phyloP scores from a whole-genome alignment of 2,329 filamentous ascomycete species.

The Penicillium fuscoglaucum region DNA sequence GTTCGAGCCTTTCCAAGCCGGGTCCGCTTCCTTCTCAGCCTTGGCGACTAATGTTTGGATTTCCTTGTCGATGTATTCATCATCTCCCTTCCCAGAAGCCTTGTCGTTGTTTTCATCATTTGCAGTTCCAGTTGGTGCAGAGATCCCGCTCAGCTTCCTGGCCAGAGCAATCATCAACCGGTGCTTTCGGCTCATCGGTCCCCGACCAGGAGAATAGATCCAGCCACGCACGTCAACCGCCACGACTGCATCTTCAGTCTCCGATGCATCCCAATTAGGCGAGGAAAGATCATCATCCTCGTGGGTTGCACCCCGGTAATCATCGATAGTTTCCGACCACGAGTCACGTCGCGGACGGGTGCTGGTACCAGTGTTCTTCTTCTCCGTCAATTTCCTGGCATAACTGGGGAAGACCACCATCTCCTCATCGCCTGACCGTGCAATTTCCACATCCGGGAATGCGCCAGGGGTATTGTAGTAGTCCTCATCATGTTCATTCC shows the following conservation, averaged over 20 bases:
- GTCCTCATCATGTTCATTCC: slow-evolving; percentile 49
- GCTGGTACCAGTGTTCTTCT: slow-evolving; percentile 37
- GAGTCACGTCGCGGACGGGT: slow-evolving; percentile 32
- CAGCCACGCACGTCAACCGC: slow-evolving; percentile 95
- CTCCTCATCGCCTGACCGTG: slow-evolving; percentile 78
- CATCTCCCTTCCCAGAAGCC: slow-evolving; percentile 47
- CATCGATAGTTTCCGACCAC: slow-evolving; percentile 36
- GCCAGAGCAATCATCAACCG: slow-evolving; percentile 83
- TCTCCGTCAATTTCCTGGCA: slow-evolving; percentile 67
- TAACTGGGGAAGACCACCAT: slow-evolving; percentile 97
- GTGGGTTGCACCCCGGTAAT: slow-evolving; percentile 40
- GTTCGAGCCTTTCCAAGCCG: slow-evolving; percentile 66
- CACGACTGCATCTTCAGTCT: slow-evolving; percentile 81
- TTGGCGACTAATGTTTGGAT: slow-evolving; percentile 73
- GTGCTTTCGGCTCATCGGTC: slow-evolving; percentile 83
- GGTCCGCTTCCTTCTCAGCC: slow-evolving; percentile 69
- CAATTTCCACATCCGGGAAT: slow-evolving; percentile 82
- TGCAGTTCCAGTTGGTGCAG: slow-evolving; percentile 56
- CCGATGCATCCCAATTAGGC: slow-evolving; percentile 73
- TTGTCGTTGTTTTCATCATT: slow-evolving; percentile 43
- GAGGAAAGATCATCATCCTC: slow-evolving; percentile 66
- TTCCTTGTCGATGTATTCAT: slow-evolving; percentile 70
- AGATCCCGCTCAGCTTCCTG: slow-evolving; percentile 81
- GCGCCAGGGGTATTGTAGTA: slow-evolving; percentile 65
- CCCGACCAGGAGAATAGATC: slow-evolving; percentile 84